Percentiles rank a stretch among this genome's conserved stretches.
Evolutionary conservation across 805 yeast species (phyloP).

Genomic region (Ogataea angusta): DNA sequence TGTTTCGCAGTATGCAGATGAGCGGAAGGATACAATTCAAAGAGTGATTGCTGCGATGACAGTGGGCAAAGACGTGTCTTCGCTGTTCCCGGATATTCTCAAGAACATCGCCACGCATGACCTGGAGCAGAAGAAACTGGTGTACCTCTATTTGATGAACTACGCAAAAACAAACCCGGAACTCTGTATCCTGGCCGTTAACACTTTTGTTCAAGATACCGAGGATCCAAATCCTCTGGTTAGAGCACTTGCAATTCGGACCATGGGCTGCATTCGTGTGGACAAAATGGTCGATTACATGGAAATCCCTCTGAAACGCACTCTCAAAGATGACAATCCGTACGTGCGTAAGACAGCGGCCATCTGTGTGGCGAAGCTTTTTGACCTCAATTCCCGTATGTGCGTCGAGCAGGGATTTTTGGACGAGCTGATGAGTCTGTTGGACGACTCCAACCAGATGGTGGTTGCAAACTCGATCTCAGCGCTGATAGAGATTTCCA

Average conservation of each 20-base stretch:
- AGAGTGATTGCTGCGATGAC: constrained; percentile 98
- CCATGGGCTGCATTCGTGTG: constrained; percentile 98
- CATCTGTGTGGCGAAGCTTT: constrained; percentile 92
- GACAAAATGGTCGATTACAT: constrained; percentile 93
- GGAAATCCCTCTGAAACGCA: constrained; percentile 82
- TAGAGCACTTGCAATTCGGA: constrained; percentile 92
- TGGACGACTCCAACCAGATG: constrained; percentile 92
- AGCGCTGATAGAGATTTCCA: constrained; percentile 73
- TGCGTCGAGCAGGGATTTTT: constrained; percentile 88
- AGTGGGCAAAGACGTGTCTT: constrained; percentile 91
- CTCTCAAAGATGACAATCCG: constrained; percentile 90
- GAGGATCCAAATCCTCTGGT: constrained; percentile 96
- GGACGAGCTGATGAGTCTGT: constrained; percentile 57
- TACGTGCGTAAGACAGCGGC: constrained; percentile 98
- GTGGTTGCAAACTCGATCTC: constrained; percentile 93
- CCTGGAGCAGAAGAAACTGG: constrained; percentile 93
- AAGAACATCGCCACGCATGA: constrained; percentile 97
- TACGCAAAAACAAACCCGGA: constrained; percentile 97
- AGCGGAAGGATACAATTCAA: constrained; percentile 94
- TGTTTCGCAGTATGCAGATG: constrained; percentile 91
- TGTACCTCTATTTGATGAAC: constrained; percentile 91
- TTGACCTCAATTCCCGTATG: constrained; percentile 75
- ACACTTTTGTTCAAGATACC: constrained; percentile 91
- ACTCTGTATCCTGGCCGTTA: constrained; percentile 90
- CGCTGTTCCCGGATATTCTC: constrained; percentile 91